Evolutionary conservation across 202 grass and related monocot genomes (phyloP).

Genomic region (Saccharum hybrid): DNA sequence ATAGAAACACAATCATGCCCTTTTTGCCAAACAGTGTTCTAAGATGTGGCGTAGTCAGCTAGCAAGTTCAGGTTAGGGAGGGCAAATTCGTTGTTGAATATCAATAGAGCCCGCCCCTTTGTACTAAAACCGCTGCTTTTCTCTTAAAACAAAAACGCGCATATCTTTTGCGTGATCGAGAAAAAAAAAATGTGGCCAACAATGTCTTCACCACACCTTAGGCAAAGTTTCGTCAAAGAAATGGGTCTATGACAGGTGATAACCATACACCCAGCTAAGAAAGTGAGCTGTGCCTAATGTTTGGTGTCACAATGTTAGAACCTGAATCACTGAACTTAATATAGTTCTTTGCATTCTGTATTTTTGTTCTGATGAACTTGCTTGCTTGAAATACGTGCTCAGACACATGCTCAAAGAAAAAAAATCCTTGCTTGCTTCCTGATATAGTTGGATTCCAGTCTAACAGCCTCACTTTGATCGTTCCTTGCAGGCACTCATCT

Average conservation of each 20-base stretch:
- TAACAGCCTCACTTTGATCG: background rate
- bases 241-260: background rate
- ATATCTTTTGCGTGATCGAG: too few relatives aligned
- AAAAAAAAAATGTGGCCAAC: background rate
- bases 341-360: background rate
- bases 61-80: too few relatives aligned
- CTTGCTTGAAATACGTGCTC: background rate
- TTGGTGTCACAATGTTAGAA: background rate
- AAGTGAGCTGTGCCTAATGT: background rate
- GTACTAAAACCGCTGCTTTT: too few relatives aligned
- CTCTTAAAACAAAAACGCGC: too few relatives aligned
- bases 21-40: background rate
- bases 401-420: background rate
- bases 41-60: background rate
- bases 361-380: background rate
- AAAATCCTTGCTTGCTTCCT: background rate
- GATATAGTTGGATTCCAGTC: background rate
- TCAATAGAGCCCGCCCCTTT: too few relatives aligned
- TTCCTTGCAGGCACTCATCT: slow-evolving; percentile 53
- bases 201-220: background rate
- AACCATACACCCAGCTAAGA: background rate
- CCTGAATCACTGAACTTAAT: background rate
- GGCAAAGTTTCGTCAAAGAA: background rate
- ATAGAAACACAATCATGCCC: background rate
- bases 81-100: too few relatives aligned